Conservation (phyloP, 345 rosid species). For the Kernera saxatilis region DNA sequence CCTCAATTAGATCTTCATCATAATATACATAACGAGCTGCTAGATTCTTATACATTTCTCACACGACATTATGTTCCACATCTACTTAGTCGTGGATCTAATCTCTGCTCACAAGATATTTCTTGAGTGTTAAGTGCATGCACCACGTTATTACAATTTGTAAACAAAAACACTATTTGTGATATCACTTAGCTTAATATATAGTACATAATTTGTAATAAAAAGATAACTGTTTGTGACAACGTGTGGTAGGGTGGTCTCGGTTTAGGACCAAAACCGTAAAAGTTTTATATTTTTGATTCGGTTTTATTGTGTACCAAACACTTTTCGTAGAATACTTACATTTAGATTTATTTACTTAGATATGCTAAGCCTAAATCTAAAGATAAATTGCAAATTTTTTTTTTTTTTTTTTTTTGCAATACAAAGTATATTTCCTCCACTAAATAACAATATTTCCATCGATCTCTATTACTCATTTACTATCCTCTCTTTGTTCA, state of each 20-base stretch:
- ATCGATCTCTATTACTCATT: slow-evolving; percentile 16
- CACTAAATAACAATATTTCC: background rate
- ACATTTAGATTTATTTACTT: too few species aligned
- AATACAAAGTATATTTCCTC: background rate
- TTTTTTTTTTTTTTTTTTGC: too few species aligned
- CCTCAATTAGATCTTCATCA: slow-evolving; percentile 7
- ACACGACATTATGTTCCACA: slow-evolving; percentile 28
- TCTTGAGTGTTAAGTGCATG: slow-evolving; percentile 19
- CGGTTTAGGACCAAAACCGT: background rate
- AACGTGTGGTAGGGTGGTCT: slow-evolving; percentile 7
- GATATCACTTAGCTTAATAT: background rate
- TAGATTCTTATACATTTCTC: slow-evolving; percentile 14
- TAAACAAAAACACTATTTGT: background rate
- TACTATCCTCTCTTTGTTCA: slow-evolving; percentile 4
- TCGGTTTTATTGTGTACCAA: background rate
- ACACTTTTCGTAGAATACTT: too few species aligned
- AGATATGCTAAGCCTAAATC: too few species aligned
- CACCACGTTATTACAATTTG: slow-evolving; percentile 11
- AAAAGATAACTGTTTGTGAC: background rate
- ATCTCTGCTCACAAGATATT: slow-evolving; percentile 23
- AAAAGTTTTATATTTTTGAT: background rate
- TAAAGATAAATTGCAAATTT: too few species aligned
- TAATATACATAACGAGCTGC: slow-evolving; percentile 2
- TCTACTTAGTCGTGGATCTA: slow-evolving; percentile 15
- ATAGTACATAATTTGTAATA: background rate